Base-by-base conservation (phyloP, 768 basidiomycete genomes). In the Tricholoma bakamatsutake region DNA sequence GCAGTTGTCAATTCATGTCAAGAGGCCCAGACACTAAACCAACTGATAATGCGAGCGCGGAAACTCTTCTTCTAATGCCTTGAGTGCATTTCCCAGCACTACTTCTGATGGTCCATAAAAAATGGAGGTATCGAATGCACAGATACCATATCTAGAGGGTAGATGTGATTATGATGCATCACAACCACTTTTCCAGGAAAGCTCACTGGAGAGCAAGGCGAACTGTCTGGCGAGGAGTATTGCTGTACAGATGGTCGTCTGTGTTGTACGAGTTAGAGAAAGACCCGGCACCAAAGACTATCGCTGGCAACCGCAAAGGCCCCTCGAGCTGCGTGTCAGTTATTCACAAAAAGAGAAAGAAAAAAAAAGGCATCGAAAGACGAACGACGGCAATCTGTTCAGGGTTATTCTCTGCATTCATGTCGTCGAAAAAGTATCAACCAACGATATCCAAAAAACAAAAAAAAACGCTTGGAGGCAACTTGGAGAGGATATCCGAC, bases 71-170 rank as follows among this genome's bases (percentile, higher is more conserved):
- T 75, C 72, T 24, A 95, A 70, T 0, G 79, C 72, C 50, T 81
- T 68, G 33, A 91, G 71, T 15, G 81, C 81, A 52, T 80, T 80
- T 35, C 93, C 88, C 43, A 92, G 72, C 0, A 93, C 75, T 59
- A 84, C 78, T 70, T 94, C 92, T 0, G 91, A 91, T 4, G 81
- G 79, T 10, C 87, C 89, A 63, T 94, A 94, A 66, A 82, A 90
- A 5, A 84, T 80, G 11, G 90, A 80, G 2, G 92, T 94, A 68
- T 95, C 92, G 64, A 95, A 88, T 0, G 87, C 86, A 33, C 70
- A 70, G 54, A 94, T 85, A 27, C 90, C 92, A 71, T 91, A 93
- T 40, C 92, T 92, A 43, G 35, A 45, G 27, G 27, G 43, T 17
- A 57, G 34, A 42, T 33, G 33, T 13, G 31, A 35, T 49, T 11